Percentiles rank a stretch among this genome's conserved stretches.
phyloP scores from a whole-genome alignment of 148 eudicot genomes.

The Cornus suecica region DNA sequence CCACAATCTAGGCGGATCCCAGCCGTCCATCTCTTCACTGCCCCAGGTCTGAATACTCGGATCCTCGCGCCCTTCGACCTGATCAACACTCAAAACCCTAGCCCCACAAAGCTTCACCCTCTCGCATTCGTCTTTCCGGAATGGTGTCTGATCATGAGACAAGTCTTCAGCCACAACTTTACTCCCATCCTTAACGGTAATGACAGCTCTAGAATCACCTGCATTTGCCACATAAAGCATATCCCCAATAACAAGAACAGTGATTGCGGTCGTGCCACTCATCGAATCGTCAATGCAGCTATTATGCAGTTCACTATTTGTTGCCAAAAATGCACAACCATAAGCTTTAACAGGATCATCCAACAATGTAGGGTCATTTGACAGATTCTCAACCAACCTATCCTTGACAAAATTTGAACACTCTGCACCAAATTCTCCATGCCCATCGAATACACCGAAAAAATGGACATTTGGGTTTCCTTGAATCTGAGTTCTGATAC shows the following conservation, averaged over 20 bases:
- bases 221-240: slow-evolving; percentile 86
- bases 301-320: slow-evolving; percentile 75
- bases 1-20: slow-evolving; percentile 98
- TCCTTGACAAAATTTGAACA: slow-evolving; percentile 80
- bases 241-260: slow-evolving; percentile 77
- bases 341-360: slow-evolving; percentile 78
- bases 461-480: slow-evolving; percentile 79
- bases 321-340: slow-evolving; percentile 52
- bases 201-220: slow-evolving; percentile 93
- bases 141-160: slow-evolving; percentile 89
- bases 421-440: slow-evolving; percentile 69
- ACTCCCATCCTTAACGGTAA: slow-evolving; percentile 64
- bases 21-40: slow-evolving; percentile 80
- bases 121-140: slow-evolving; percentile 89
- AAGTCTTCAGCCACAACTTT: slow-evolving; percentile 57
- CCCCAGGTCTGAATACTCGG: slow-evolving; percentile 86
- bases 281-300: slow-evolving; percentile 77
- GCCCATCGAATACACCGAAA: slow-evolving; percentile 98
- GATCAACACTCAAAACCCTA: slow-evolving; percentile 91
- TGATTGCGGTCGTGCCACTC: slow-evolving; percentile 97
- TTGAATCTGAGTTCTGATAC: slow-evolving; percentile 56
- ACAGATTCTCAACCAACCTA: slow-evolving; percentile 65
- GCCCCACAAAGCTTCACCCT: slow-evolving; percentile 92
- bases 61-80: slow-evolving; percentile 91
- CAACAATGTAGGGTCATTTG: slow-evolving; percentile 46